phyloP scores from a whole-genome alignment of 108 stramenopile genomes.

The Mayamaea pseudoterrestris region DNA sequence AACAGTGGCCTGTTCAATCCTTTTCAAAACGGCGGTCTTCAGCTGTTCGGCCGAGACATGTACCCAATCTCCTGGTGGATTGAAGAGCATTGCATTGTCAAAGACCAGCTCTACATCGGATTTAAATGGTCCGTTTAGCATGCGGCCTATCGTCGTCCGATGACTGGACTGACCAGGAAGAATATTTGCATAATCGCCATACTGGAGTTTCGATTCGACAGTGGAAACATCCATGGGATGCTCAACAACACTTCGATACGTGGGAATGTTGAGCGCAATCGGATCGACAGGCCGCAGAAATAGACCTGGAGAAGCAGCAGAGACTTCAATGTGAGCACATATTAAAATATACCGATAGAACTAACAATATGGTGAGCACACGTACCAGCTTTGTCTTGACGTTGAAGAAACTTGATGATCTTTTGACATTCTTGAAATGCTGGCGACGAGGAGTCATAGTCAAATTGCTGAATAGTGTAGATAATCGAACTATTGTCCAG shows the following conservation, averaged over 20 bases:
- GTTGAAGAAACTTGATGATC: constrained; percentile 35
- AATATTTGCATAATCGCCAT: constrained; percentile 64
- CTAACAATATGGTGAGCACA: no score
- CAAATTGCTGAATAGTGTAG: constrained; percentile 32
- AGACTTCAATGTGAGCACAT: no score
- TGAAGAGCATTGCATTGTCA: constrained; percentile 78
- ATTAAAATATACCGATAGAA: no score
- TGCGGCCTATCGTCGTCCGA: constrained; percentile 30
- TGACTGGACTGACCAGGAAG: constrained; percentile 29
- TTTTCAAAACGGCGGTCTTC: constrained; percentile 43
- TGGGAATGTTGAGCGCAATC: constrained; percentile 76
- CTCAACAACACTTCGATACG: constrained; percentile 80
- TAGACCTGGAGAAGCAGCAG: no score
- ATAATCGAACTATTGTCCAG: background rate
- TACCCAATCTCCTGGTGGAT: constrained; percentile 64
- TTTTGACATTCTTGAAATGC: constrained; percentile 50
- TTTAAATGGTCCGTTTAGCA: constrained; percentile 67
- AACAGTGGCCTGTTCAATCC: constrained; percentile 32
- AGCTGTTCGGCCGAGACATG: constrained; percentile 31
- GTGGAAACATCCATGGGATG: constrained; percentile 95
- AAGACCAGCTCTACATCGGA: constrained; percentile 65
- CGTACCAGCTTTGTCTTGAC: constrained; percentile 39
- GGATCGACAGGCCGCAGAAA: constrained; percentile 87
- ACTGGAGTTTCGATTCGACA: constrained; percentile 50
- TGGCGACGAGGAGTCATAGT: constrained; percentile 45